Conservation (phyloP, 2,329 filamentous ascomycete genomes). For the Neonectria neomacrospora region DNA sequence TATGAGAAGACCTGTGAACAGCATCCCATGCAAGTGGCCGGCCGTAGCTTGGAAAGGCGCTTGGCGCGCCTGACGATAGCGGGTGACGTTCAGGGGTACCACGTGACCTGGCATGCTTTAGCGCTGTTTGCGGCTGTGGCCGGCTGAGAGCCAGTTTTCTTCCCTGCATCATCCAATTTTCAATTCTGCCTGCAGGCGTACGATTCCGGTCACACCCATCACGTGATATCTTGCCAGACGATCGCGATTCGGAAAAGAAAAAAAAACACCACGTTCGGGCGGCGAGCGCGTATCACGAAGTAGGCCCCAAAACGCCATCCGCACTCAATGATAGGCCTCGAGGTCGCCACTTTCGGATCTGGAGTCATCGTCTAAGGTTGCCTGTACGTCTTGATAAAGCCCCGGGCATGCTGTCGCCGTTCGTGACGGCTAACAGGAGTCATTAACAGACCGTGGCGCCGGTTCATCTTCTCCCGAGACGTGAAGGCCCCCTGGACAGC, state of each 20-base stretch:
- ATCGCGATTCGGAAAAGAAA: constrained; percentile 40
- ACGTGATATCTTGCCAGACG: constrained; percentile 48
- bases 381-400: constrained; percentile 46
- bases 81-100: constrained; percentile 43
- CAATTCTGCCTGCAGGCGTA: constrained; percentile 28
- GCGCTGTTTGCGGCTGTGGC: constrained; percentile 30
- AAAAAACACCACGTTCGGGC: constrained; percentile 38
- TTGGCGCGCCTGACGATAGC: constrained; percentile 26
- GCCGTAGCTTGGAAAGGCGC: constrained; percentile 6
- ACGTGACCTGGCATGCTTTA: constrained; percentile 45
- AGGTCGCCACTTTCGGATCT: constrained; percentile 42
- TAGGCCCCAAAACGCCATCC: constrained; percentile 37
- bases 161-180: constrained; percentile 46
- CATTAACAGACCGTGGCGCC: constrained; percentile 62
- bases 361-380: constrained; percentile 46
- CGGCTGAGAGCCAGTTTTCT: constrained; percentile 41
- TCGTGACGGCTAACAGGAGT: constrained; percentile 39
- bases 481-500: constrained; percentile 65
- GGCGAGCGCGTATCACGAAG: constrained; percentile 39
- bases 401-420: constrained; percentile 45
- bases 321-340: constrained; percentile 45
- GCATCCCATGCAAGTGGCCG: not conserved
- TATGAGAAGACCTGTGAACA: not conserved
- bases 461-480: constrained; percentile 63
- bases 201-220: constrained; percentile 37